Evolutionary conservation across 2,329 filamentous ascomycete species (phyloP).

Genomic region (Scytalidium lignicola): DNA sequence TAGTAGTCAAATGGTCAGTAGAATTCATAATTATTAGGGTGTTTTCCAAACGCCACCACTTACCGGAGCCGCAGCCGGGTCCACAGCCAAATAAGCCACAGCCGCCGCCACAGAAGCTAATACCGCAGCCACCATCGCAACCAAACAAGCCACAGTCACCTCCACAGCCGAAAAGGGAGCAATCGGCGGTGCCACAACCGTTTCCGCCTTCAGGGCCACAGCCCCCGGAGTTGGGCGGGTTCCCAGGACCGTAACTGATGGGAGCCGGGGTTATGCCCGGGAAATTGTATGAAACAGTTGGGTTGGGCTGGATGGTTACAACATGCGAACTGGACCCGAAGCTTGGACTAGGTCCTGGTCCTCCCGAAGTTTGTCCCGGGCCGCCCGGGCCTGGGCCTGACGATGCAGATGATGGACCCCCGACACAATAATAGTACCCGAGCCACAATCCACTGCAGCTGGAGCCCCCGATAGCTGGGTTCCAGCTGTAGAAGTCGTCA

Average conservation of each 20-base stretch:
- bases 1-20: too few species aligned
- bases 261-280: background rate
- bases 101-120: background rate
- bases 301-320: background rate
- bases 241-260: background rate
- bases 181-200: background rate
- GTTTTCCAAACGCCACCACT: background rate
- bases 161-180: background rate
- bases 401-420: too few species aligned
- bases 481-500: too few species aligned
- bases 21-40: too few species aligned
- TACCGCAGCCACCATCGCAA: background rate
- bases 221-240: background rate
- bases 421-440: too few species aligned
- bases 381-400: background rate
- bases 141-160: background rate
- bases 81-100: background rate
- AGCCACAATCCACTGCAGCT: too few species aligned
- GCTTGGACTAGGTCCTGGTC: background rate
- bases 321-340: background rate
- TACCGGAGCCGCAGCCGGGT: background rate
- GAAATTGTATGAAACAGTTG: background rate
- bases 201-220: background rate
- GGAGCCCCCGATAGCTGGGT: too few species aligned
- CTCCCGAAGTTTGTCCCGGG: too few species aligned